Conservation (phyloP, 371 early-diverging fungal species). For the Catenaria anguillulae region DNA sequence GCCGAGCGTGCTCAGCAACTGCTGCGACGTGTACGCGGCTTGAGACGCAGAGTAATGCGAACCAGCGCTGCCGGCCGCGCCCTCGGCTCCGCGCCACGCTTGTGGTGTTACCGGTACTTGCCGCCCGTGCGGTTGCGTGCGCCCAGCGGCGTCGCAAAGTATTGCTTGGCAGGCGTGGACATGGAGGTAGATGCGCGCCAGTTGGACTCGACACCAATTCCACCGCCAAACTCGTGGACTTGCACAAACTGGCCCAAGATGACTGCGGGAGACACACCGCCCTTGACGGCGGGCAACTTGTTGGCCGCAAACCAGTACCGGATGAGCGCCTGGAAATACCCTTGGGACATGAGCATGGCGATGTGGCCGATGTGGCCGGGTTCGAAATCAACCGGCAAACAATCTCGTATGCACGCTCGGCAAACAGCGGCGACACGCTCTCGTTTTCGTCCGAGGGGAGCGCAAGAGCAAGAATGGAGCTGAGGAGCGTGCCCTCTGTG, state of each 20-base stretch:
- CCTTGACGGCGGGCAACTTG: slow-evolving; percentile 7
- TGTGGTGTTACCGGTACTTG: no score
- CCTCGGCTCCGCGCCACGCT: no score
- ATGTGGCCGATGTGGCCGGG: slow-evolving; percentile 43
- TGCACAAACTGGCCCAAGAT: slow-evolving; percentile 29
- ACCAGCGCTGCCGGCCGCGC: no score
- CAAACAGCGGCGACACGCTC: neutral
- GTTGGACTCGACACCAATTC: slow-evolving; percentile 22
- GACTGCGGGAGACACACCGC: no score
- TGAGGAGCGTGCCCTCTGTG: neutral
- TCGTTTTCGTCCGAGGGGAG: neutral
- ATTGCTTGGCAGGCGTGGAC: slow-evolving; percentile 15
- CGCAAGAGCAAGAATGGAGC: neutral
- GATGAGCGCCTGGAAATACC: slow-evolving; percentile 41
- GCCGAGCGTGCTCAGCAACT: slow-evolving; percentile 11
- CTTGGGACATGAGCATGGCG: slow-evolving; percentile 59
- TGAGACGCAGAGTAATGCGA: no score
- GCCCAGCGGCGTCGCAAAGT: slow-evolving; percentile 39
- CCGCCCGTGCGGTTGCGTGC: no score
- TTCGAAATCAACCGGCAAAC: slow-evolving; percentile 63
- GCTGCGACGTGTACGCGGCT: neutral
- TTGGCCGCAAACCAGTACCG: neutral
- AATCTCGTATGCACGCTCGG: slow-evolving; percentile 41
- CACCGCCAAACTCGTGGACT: no score
- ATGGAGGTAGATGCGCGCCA: neutral